These are phyloP conservation scores for Endoconidiophora polonica DNA, from an alignment of 2,329 filamentous ascomycete species.

Conservation along the genomic window DNA sequence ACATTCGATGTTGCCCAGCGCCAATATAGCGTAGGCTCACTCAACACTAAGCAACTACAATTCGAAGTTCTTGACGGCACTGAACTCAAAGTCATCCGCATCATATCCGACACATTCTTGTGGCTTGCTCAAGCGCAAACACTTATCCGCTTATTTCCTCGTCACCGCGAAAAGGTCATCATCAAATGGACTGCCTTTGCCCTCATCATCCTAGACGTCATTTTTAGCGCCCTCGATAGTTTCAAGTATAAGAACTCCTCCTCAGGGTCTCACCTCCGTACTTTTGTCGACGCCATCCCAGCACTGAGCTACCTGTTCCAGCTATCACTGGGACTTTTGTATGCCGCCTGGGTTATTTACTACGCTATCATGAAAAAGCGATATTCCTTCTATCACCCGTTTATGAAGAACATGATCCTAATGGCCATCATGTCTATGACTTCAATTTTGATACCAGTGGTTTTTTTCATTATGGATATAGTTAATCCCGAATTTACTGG, in stretches of 20 bases:
- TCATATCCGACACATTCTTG: constrained; percentile 90
- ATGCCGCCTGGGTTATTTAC: constrained; percentile 87
- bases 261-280: constrained; percentile 39
- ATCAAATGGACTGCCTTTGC: constrained; percentile 98
- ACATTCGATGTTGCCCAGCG: constrained; percentile 70
- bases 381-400: constrained; percentile 76
- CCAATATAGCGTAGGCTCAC: constrained; percentile 65
- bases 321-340: constrained; percentile 68
- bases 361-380: constrained; percentile 83
- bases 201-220: constrained; percentile 75
- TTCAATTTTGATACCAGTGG: constrained; percentile 73
- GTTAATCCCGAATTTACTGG: constrained; percentile 69
- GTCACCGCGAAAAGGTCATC: constrained; percentile 91
- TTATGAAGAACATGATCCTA: constrained; percentile 78
- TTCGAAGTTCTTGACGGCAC: constrained; percentile 64
- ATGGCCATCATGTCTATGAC: constrained; percentile 64
- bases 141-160: constrained; percentile 82
- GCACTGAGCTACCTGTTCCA: constrained; percentile 85
- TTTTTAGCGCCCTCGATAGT: constrained; percentile 83
- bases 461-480: constrained; percentile 88
- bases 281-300: constrained; percentile 78
- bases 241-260: constrained; percentile 47
- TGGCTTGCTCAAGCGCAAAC: constrained; percentile 98
- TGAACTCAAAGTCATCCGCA: constrained; percentile 75
- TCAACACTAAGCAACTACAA: constrained; percentile 63